A percentile compares a stretch with the other conserved stretches of the same genome.
These are phyloP conservation scores for Alternaria dauci DNA, from an alignment of 2,329 filamentous ascomycete species.

Conservation along the genomic window DNA sequence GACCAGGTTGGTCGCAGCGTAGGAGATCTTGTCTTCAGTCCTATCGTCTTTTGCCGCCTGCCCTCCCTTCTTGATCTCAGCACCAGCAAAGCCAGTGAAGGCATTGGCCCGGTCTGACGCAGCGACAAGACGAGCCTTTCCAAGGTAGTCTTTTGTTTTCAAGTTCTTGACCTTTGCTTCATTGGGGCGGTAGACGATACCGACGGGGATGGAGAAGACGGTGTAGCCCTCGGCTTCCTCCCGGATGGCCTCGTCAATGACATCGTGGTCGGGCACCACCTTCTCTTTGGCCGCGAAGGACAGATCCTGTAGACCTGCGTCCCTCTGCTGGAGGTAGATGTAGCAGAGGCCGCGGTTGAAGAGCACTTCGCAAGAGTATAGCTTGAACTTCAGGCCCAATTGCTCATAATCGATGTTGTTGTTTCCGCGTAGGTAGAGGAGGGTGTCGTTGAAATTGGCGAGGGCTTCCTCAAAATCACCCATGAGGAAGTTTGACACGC, in stretches of 20 bases:
- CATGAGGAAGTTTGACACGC: constrained; percentile 95
- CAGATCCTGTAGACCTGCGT: constrained; percentile 89
- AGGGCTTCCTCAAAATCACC: constrained; percentile 97
- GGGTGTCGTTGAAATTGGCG: constrained; percentile 97
- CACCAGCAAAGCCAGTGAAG: constrained; percentile 82
- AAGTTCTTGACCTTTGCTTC: constrained; percentile 98
- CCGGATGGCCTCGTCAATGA: constrained; percentile 95
- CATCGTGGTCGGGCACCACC: constrained; percentile 93
- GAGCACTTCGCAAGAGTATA: constrained; percentile 96
- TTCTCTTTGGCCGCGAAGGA: constrained; percentile 93
- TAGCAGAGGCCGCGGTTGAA: constrained; percentile 98
- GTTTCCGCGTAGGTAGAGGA: constrained; percentile 93
- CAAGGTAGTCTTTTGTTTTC: constrained; percentile 96
- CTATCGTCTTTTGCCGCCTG: constrained; percentile 75
- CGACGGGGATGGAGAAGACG: constrained; percentile 97
- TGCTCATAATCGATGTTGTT: constrained; percentile 98
- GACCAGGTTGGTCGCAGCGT: constrained; percentile 90
- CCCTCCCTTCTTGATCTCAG: constrained; percentile 76
- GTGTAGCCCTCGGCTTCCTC: constrained; percentile 98
- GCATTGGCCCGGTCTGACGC: constrained; percentile 82
- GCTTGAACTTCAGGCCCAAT: constrained; percentile 90
- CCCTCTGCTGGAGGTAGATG: constrained; percentile 92
- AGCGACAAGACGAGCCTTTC: constrained; percentile 92
- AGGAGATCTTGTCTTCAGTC: constrained; percentile 84
- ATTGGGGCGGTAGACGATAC: constrained; percentile 93